phyloP scores from a whole-genome alignment of 306 rosid species.

The Gynostemma pentaphyllum region DNA sequence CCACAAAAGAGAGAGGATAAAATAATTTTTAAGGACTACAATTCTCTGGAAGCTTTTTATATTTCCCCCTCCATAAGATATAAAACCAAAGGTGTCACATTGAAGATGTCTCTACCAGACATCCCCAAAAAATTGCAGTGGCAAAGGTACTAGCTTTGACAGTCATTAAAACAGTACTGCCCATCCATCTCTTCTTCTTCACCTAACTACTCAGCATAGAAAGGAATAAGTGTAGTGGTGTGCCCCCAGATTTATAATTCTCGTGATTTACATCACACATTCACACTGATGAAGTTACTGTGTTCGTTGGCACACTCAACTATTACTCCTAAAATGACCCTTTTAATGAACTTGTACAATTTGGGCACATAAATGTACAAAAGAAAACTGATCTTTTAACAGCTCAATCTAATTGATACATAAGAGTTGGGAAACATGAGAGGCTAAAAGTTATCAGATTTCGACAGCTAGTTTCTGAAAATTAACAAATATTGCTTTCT shows the following conservation, averaged over 20 bases:
- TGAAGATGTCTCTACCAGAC: background rate
- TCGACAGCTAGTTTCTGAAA: no score
- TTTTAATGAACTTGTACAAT: no score
- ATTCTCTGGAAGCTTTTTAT: background rate
- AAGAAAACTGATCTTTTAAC: no score
- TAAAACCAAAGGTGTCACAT: background rate
- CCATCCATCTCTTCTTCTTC: background rate
- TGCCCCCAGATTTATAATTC: background rate
- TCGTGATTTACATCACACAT: background rate
- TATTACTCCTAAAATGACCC: no score
- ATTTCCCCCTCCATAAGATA: background rate
- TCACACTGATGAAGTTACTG: background rate
- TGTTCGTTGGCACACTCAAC: background rate
- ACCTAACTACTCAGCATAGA: background rate
- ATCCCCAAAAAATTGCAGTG: background rate
- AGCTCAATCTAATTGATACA: no score
- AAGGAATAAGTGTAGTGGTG: background rate
- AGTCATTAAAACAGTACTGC: background rate
- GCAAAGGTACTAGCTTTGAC: background rate
- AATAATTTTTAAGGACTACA: background rate
- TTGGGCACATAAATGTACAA: no score
- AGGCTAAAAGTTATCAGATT: no score
- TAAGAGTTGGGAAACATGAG: no score
- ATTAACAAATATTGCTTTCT: no score
- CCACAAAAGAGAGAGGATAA: background rate